These are phyloP conservation scores for Cladobotryum mycophilum DNA, from an alignment of 2,329 filamentous ascomycete species.

Conservation along the genomic window DNA sequence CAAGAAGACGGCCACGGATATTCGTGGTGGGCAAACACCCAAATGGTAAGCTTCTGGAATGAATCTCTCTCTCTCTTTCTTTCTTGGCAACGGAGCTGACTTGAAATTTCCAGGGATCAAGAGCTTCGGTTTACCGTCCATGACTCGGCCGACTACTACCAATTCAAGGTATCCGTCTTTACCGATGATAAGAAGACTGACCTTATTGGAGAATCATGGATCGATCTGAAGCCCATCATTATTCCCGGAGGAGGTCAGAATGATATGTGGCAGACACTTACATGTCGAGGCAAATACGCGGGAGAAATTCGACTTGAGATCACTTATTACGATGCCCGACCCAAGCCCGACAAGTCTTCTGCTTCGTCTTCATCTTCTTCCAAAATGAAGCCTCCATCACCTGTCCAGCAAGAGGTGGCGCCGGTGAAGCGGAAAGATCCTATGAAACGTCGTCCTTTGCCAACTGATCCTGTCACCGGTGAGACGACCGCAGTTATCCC, in stretches of 20 bases:
- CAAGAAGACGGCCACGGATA: conserved; percentile 92
- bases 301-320: conserved; percentile 92
- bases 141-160: conserved; percentile 93
- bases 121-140: conserved; percentile 94
- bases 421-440: conserved; percentile 47
- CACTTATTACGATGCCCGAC: conserved; percentile 88
- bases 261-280: conserved; percentile 85
- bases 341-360: conserved; percentile 66
- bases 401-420: conserved; percentile 29
- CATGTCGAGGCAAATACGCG: conserved; percentile 88
- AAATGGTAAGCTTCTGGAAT: conserved; percentile 60
- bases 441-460: conserved; percentile 78
- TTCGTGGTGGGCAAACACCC: conserved; percentile 90
- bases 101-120: conserved; percentile 66
- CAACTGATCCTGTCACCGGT: conserved; percentile 65
- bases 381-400: conserved; percentile 42
- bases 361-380: conserved; percentile 42
- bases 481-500: conserved; percentile 33
- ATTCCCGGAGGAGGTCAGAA: conserved; percentile 84
- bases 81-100: neutral
- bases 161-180: conserved; percentile 91
- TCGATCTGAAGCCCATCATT: conserved; percentile 75
- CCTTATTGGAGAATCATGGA: conserved; percentile 88
- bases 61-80: neutral
- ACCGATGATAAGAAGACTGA: conserved; percentile 99